Conservation (phyloP, 208 protist species). For the Trypanosoma conorhini region DNA sequence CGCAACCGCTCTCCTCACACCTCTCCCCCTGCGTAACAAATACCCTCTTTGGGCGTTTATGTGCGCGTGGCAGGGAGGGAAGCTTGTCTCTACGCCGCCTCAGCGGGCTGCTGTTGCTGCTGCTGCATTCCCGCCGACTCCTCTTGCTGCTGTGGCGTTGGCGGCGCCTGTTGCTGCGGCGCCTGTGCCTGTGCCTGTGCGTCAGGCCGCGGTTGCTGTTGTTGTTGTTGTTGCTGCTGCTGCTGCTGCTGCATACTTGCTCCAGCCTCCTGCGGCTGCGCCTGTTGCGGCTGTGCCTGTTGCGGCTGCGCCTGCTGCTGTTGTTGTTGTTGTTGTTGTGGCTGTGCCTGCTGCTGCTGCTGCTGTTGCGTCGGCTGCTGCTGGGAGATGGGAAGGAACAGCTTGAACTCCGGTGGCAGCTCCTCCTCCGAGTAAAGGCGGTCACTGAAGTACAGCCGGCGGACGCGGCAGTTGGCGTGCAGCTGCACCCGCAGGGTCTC, state of each 20-base stretch:
- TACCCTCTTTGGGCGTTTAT: no score
- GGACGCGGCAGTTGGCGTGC: conserved; percentile 99
- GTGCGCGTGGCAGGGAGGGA: no score
- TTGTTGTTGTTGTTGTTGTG: conserved; percentile 25
- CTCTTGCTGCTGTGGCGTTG: neutral
- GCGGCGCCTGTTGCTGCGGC: no score
- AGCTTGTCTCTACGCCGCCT: conserved; percentile 8
- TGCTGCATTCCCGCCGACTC: neutral
- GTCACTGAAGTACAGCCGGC: conserved; percentile 99
- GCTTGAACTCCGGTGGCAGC: conserved; percentile 99
- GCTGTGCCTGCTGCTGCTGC: conserved; percentile 19
- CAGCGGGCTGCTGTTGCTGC: conserved; percentile 10
- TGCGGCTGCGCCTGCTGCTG: conserved; percentile 18
- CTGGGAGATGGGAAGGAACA: conserved; percentile 95
- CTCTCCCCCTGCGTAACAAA: neutral
- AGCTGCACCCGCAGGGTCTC: conserved; percentile 98
- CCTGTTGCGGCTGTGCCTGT: conserved; percentile 15
- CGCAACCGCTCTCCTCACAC: neutral
- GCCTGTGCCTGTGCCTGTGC: neutral
- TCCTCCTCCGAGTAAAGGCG: conserved; percentile 99
- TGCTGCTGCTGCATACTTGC: neutral
- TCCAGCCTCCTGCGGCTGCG: neutral
- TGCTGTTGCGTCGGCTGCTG: conserved; percentile 45
- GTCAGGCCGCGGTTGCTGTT: neutral
- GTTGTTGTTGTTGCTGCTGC: conserved; percentile 8